Percentiles rank a stretch among this genome's conserved stretches.
phyloP scores from a whole-genome alignment of 208 protist genomes.

The Acanthamoeba culbertsoni region DNA sequence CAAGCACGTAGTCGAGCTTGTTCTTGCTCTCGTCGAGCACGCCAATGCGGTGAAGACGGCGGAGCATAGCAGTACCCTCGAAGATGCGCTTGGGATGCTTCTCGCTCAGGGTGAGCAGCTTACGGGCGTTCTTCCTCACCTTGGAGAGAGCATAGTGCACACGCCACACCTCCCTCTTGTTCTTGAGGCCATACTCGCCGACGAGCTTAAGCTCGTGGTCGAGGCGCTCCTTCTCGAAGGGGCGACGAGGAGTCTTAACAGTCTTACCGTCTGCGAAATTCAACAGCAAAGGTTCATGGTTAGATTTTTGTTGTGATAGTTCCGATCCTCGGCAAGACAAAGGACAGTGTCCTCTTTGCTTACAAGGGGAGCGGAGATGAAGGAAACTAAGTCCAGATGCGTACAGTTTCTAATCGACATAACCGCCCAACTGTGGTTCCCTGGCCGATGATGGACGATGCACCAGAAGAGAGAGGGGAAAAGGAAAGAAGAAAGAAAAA shows the following conservation, averaged over 20 bases:
- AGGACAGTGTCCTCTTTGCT: no score
- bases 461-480: constrained; percentile 52
- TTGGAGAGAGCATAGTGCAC: constrained; percentile 97
- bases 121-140: constrained; percentile 98
- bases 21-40: constrained; percentile 98
- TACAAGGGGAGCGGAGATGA: not conserved
- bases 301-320: not conserved
- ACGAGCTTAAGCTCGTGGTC: constrained; percentile 99
- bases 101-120: constrained; percentile 98
- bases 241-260: constrained; percentile 96
- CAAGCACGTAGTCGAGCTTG: constrained; percentile 99
- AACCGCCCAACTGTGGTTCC: not conserved
- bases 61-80: constrained; percentile 97
- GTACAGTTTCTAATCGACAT: constrained; percentile 48
- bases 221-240: constrained; percentile 99
- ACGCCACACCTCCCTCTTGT: constrained; percentile 99
- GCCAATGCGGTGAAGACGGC: constrained; percentile 97
- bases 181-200: constrained; percentile 98
- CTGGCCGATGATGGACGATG: constrained; percentile 36
- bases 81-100: constrained; percentile 88
- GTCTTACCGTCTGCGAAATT: constrained; percentile 90
- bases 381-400: not conserved
- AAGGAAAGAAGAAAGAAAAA: constrained; percentile 54
- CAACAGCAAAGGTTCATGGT: not conserved
- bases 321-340: not conserved